phyloP scores from a whole-genome alignment of 1,284 basidiomycete genomes.

The Leccinum colubrinum region DNA sequence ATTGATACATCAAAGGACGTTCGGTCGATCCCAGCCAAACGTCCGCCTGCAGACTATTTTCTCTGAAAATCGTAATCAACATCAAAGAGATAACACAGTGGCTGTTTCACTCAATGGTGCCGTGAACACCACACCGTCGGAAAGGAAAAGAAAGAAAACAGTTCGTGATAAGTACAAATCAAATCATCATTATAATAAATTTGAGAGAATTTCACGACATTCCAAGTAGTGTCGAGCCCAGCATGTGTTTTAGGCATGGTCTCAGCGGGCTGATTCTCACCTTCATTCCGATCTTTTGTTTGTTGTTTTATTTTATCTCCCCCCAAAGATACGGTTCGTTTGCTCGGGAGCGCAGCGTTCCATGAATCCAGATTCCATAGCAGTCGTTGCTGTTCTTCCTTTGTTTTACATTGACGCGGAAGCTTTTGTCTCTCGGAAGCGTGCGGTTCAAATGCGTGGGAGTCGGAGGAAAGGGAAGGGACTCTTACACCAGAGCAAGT shows the following conservation, averaged over 20 bases:
- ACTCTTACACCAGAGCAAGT: neutral
- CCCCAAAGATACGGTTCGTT: neutral
- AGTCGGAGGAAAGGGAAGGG: slow-evolving; percentile 7
- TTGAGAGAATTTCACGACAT: slow-evolving; percentile 4
- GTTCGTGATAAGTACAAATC: neutral
- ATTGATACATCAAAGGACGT: slow-evolving; percentile 55
- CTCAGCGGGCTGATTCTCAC: slow-evolving; percentile 17
- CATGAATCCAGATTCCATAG: neutral
- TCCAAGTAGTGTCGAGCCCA: slow-evolving; percentile 11
- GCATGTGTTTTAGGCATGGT: slow-evolving; percentile 32
- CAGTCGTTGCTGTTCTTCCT: neutral
- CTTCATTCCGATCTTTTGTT: slow-evolving; percentile 16
- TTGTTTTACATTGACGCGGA: neutral
- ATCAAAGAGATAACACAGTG: slow-evolving; percentile 13
- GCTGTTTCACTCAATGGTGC: slow-evolving; percentile 9
- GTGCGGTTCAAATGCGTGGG: slow-evolving; percentile 21
- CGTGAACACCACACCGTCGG: slow-evolving; percentile 11
- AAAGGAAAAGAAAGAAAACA: neutral
- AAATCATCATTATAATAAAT: neutral
- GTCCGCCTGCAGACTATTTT: slow-evolving; percentile 86
- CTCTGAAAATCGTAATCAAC: slow-evolving; percentile 39
- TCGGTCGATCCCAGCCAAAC: slow-evolving; percentile 84
- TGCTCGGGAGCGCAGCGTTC: neutral
- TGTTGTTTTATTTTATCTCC: neutral
- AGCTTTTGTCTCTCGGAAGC: slow-evolving; percentile 21